phyloP scores from a whole-genome alignment of 108 stramenopile species.

The Cyclotella cryptica region DNA sequence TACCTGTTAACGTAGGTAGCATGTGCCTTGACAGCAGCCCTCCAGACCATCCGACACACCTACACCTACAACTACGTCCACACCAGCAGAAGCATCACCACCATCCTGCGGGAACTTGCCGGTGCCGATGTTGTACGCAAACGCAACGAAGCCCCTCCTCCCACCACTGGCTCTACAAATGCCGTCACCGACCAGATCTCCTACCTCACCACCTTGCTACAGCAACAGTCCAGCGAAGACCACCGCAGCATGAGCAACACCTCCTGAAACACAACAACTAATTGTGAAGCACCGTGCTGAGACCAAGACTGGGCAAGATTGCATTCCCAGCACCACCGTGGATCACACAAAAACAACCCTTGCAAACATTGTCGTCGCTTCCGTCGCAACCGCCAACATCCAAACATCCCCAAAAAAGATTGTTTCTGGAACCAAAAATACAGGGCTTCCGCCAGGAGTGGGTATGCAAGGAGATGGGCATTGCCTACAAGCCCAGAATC shows the following conservation, averaged over 20 bases:
- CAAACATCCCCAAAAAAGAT: too few species aligned
- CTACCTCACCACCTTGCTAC: background rate
- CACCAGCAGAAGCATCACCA: background rate
- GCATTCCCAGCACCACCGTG: too few species aligned
- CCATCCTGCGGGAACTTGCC: background rate
- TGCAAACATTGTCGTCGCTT: too few species aligned
- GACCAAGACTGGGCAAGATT: too few species aligned
- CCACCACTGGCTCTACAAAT: background rate
- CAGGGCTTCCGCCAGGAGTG: too few species aligned
- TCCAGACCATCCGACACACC: background rate
- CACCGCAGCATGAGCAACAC: too few species aligned
- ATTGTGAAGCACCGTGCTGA: background rate
- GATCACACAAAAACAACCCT: too few species aligned
- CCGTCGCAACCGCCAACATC: too few species aligned
- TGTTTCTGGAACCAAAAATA: too few species aligned
- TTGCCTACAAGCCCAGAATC: background rate
- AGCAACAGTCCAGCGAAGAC: background rate
- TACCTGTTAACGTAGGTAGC: too few species aligned
- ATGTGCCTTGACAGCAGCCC: too few species aligned
- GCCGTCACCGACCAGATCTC: background rate
- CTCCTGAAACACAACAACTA: background rate
- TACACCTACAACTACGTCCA: background rate
- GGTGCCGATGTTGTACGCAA: background rate
- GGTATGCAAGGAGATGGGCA: too few species aligned
- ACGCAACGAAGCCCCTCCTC: conserved; percentile 1